Percentiles rank a stretch among this genome's conserved stretches.
Evolutionary conservation across 768 basidiomycete genomes (phyloP).

Genomic region (Trametes coccinea): DNA sequence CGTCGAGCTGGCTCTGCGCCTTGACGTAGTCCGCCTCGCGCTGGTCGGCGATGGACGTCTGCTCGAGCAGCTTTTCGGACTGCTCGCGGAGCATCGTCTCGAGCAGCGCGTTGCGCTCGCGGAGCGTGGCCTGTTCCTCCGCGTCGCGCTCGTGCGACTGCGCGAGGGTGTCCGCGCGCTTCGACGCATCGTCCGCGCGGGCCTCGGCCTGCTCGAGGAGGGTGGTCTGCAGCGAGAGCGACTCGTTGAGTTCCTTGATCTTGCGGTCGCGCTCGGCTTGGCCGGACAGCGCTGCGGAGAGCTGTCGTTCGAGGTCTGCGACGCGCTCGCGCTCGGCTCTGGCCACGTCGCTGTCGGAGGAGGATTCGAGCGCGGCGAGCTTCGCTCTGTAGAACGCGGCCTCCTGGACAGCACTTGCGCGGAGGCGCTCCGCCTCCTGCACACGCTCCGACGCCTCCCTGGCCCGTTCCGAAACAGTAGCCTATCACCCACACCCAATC

Average conservation of each 20-base stretch:
- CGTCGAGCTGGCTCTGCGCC: conserved; percentile 67
- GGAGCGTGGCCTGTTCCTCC: conserved; percentile 69
- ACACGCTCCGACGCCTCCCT: conserved; percentile 74
- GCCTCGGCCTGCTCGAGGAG: conserved; percentile 79
- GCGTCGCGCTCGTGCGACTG: conserved; percentile 62
- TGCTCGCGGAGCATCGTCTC: conserved; percentile 76
- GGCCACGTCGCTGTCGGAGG: conserved; percentile 58
- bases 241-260: conserved; percentile 69
- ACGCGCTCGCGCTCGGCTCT: conserved; percentile 80
- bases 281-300: conserved; percentile 61
- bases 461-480: conserved; percentile 74
- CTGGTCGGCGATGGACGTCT: conserved; percentile 75
- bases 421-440: conserved; percentile 75
- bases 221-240: conserved; percentile 74
- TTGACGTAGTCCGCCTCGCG: conserved; percentile 75
- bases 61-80: conserved; percentile 67
- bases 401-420: conserved; percentile 83
- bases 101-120: conserved; percentile 56
- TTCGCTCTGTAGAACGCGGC: conserved; percentile 96
- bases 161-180: conserved; percentile 76
- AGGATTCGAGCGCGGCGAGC: conserved; percentile 79
- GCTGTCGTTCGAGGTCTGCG: conserved; percentile 69
- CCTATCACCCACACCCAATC: conserved; percentile 40
- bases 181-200: conserved; percentile 68
- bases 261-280: conserved; percentile 68